Base-by-base conservation (phyloP, 345 rosid species). In the Citrus sp. region DNA sequence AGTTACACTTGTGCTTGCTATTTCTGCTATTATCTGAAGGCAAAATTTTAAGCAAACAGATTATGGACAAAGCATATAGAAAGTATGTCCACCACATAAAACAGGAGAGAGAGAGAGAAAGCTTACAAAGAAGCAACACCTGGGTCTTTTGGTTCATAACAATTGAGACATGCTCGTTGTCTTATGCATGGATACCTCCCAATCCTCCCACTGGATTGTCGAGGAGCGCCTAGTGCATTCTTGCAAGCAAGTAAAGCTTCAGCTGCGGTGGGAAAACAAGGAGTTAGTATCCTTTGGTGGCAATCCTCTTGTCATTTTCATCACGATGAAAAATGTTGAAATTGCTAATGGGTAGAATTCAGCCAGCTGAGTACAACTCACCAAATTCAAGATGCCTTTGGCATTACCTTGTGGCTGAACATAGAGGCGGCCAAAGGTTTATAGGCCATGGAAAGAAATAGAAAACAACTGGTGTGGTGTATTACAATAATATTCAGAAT, bases 41-140 rank as follows among this genome's bases (percentile, higher is more conserved):
- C 68, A 18, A 61, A 59, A 16, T 16, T 54, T 51, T 27, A 14
- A 54, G 22, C 38, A 58, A 55, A 72, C 49, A 13, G 21, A 64
- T 18, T 46, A 66, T 64, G 65, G n/a, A 6, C 35, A 63, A 72
- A 46, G 16, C 27, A 37, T 8, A 49, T 59, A 34, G 14, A 34
- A 81, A 9, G 61, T n/a, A 19, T 58, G 49, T 10, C 19, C 49
- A 9, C 42, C n/a, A 32, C 2, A 25, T 59, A 38, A 16, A 32
- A 2, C 34, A 21, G 22, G 22, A n/a, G 18, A 12, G 46, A 59
- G 38, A 34, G 77, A 65, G n/a, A 34, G 75, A 37, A 0, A 35
- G 38, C 87, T 82, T 82, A 87, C 89, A 63, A 79, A 74, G 86
- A 79, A 76, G 79, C 73, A 87, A 74, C 80, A 72, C 75, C 79